Evolutionary conservation across 2,329 filamentous ascomycete genomes (phyloP).

Genomic region (Diaporthe ilicicola): DNA sequence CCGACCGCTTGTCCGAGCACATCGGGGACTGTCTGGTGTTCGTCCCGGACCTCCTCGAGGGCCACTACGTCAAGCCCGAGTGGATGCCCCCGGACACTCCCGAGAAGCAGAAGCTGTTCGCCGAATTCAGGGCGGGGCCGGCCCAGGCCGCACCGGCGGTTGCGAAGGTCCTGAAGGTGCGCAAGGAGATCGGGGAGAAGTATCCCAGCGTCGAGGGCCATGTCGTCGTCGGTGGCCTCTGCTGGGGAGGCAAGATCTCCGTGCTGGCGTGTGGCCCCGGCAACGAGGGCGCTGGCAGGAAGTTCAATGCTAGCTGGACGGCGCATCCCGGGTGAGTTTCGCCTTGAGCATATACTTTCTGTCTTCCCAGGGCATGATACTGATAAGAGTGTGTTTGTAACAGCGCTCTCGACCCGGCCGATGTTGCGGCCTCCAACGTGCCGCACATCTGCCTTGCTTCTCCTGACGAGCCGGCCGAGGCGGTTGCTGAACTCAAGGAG

Average conservation of each 20-base stretch:
- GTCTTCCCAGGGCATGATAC: background rate
- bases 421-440: constrained; percentile 53
- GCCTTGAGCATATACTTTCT: background rate
- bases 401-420: constrained; percentile 47
- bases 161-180: constrained; percentile 42
- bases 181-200: constrained; percentile 42
- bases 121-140: constrained; percentile 42
- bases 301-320: constrained; percentile 46
- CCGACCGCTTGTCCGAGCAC: constrained; percentile 52
- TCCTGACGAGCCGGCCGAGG: constrained; percentile 54
- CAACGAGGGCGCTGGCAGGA: constrained; percentile 45
- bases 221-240: constrained; percentile 55
- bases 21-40: constrained; percentile 49
- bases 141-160: constrained; percentile 43
- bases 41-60: constrained; percentile 51
- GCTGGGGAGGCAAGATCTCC: constrained; percentile 57
- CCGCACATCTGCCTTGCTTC: constrained; percentile 61
- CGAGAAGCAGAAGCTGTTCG: constrained; percentile 49
- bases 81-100: constrained; percentile 52
- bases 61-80: constrained; percentile 42
- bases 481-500: constrained; percentile 53
- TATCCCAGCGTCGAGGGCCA: constrained; percentile 50
- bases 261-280: constrained; percentile 47
- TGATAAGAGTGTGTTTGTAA: background rate
- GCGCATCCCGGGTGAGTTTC: constrained; percentile 42